Evolutionary conservation across 257 asterid species (phyloP), one percentile per base, ranked within the genome.

Genomic region (Ligustrum vulgare): DNA sequence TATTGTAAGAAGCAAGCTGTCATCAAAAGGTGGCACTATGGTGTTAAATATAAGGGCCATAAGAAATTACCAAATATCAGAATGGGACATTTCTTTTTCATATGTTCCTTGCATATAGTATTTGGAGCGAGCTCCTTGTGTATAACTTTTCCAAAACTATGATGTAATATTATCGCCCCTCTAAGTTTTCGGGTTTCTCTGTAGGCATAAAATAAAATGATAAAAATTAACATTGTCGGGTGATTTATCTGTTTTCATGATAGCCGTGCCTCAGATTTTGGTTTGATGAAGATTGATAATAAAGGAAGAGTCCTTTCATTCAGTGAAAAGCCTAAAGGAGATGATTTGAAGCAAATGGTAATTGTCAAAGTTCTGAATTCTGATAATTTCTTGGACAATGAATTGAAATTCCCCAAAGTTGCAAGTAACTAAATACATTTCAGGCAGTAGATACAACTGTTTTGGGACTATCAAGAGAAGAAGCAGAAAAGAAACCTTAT

Each of bases 241-340:
- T 16, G 63, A 34, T 71, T 76, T 65, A 75, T 65, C 76, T 75
- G 66, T 80, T 88, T 85, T 62, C 79, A 75, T 90, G 84, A 90
- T 88, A 94, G 94, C 64, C 98, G 98, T 54, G 95, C 95, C 85
- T 93, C 98, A 82, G 98, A 93, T 86, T 91, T 93, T 70, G 98
- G 98, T 64, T 80, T 93, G 91, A 93, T 93, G 98, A 93, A 88
- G 85, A 91, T 91, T 39, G 93, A 93, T 85, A 89, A 80, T 73
- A 85, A 83, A 81, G 97, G 97, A 77, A 85, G 89, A 87, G 92
- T 93, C 72, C 78, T 88, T 37, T 88, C 85, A 12, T 91, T 93
- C 85, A 91, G 96, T 51, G 98, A 93, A 79, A 93, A 91, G 82
- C 98, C 98, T 6, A 87, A 36, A 84, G 97, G 97, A 82, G 80